Evolutionary conservation across 345 rosid genomes (phyloP), one percentile per base, ranked within the genome.

Genomic region (Lagerstroemia speciosa): DNA sequence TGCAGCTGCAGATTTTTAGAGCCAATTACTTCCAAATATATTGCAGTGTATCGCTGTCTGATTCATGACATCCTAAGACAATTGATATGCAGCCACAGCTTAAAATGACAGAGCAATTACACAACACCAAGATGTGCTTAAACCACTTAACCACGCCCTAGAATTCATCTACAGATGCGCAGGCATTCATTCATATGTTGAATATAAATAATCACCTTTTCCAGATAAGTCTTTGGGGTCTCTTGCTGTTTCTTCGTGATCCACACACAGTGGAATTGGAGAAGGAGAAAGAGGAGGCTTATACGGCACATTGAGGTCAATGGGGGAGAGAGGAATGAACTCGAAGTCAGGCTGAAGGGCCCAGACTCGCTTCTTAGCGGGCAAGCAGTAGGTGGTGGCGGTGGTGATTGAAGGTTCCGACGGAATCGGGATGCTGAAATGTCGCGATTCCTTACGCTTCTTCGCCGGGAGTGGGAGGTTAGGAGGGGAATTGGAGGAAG

Each of bases 301-400:
- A 71, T 83, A 86, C 75, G 83, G 87, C 30, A 85, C 66, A 74
- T 94, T 91, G 69, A 91, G 91, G 79, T 94, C 95, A n/a, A 91
- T 70, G n/a, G 85, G 79, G 4, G 79, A 84, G 64, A 83, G 62
- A 9, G 84, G 86, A 64, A 71, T 66, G 62, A 80, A 81, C 16
- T 82, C 77, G 24, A 72, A 36, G 70, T 89, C 90, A 0, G 97
- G 91, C 33, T 79, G 89, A 43, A 83, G n/a, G 15, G 96, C 97
- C 91, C 89, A 86, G 0, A 94, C 82, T 73, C 97, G 75, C 75
- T 94, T 94, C 93, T 91, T 94, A 53, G 97, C 77, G 0, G 99
- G 99, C 77, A 94, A 76, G 63, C 79, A 83, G 16, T 70, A 75
- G 37, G 74, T 57, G 41, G 55, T 31, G 5, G 43, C 12, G 22